Base-by-base conservation (phyloP, 2,329 filamentous ascomycete genomes). In the Verticillium zaregamsianum region DNA sequence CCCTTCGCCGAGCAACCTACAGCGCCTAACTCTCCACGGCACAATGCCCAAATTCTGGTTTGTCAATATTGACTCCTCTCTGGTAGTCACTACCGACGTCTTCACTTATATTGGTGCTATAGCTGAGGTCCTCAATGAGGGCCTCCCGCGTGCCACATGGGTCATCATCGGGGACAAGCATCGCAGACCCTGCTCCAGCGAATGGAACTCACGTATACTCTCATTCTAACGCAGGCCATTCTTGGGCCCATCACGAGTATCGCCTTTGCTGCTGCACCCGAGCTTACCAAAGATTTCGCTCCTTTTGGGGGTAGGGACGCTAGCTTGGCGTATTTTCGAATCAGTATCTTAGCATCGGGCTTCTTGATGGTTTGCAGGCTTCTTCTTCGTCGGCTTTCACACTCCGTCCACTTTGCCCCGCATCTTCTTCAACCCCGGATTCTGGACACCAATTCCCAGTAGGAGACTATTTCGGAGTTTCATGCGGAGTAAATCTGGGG, bases 31-130 rank as follows among this genome's bases (percentile, higher is more conserved):
- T n/a, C n/a, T n/a, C n/a, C n/a, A n/a, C n/a, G n/a, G n/a, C n/a
- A n/a, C n/a, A n/a, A n/a, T n/a, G n/a, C n/a, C n/a, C n/a, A n/a
- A n/a, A n/a, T n/a, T n/a, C n/a, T n/a, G n/a, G n/a, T n/a, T n/a
- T n/a, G n/a, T n/a, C n/a, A n/a, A n/a, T n/a, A 87, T 90, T 62
- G 84, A 89, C 70, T 73, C 81, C 1, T 81, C 77, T 11, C 77
- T 85, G 64, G 85, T 90, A 1, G 86, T 83, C 20, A 89, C 85
- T 0, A 89, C 86, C 0, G 86, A n/a, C n/a, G 77, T 82, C 0
- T 90, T 89, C 72, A 91, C 87, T 0, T 92, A 92, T 71, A 90
- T 92, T 63, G 80, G 83, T 23, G 82, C 86, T 0, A 79, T 91
- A 0, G 84, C 82, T 1, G 86, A 92, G 69, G 87, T 90, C 0